These are phyloP conservation scores for Xylaria flabelliformis DNA, from an alignment of 495 filamentous ascomycete species.

Conservation along the genomic window DNA sequence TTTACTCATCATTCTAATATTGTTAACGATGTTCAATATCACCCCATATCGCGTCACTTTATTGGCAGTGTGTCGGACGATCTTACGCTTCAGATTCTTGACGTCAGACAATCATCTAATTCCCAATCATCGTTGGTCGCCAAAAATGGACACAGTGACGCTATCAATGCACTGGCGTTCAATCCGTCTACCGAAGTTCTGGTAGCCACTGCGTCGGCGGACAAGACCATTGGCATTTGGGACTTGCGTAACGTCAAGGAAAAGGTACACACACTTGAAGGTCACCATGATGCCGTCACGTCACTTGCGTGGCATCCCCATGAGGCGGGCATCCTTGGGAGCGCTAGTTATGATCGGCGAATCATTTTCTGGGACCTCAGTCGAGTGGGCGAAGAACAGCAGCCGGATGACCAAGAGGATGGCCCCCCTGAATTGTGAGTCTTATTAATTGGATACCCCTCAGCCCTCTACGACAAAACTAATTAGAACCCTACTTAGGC, in stretches of 20 bases:
- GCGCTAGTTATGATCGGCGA: slow-evolving; percentile 87
- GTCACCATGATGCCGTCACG: slow-evolving; percentile 86
- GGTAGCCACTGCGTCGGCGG: slow-evolving; percentile 89
- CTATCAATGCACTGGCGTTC: slow-evolving; percentile 93
- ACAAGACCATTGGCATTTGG: slow-evolving; percentile 95
- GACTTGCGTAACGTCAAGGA: slow-evolving; percentile 87
- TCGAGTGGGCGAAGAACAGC: slow-evolving; percentile 90
- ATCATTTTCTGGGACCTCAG: slow-evolving; percentile 97
- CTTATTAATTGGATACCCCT: not conserved
- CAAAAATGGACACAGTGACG: slow-evolving; percentile 76
- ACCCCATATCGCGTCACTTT: slow-evolving; percentile 78
- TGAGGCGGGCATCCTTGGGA: slow-evolving; percentile 85
- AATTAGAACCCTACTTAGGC: slow-evolving; percentile 48
- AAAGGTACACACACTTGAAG: slow-evolving; percentile 84
- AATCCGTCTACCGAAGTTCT: slow-evolving; percentile 87
- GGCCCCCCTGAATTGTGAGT: slow-evolving; percentile 93
- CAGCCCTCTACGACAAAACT: slow-evolving; percentile 28
- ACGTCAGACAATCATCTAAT: slow-evolving; percentile 71
- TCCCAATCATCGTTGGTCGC: slow-evolving; percentile 69
- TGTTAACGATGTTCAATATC: slow-evolving; percentile 96
- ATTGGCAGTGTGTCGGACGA: slow-evolving; percentile 97
- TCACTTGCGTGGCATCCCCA: slow-evolving; percentile 93
- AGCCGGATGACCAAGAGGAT: slow-evolving; percentile 93
- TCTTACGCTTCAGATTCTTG: slow-evolving; percentile 88
- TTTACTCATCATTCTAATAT: slow-evolving; percentile 90